Evolutionary conservation across 805 yeast genomes (phyloP), one percentile per base, ranked within the genome.

Genomic region (Ogataea trehaloabstinens): DNA sequence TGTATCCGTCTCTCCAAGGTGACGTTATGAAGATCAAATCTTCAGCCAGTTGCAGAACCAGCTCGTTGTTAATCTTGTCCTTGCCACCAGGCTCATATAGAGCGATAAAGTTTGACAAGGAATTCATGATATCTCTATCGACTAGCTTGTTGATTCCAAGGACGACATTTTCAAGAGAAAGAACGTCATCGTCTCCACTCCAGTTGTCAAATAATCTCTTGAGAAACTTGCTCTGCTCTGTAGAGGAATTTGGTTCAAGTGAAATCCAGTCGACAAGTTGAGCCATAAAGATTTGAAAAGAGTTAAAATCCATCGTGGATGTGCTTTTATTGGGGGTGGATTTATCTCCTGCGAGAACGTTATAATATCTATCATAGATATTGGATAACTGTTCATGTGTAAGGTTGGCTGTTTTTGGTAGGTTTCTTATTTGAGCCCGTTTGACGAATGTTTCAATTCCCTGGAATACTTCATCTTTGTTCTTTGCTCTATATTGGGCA

Each of bases 401-500:
- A 24, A 91, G 63, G 54, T 84, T 76, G 19, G 70, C 73, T 1
- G 86, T 77, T 56, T 82, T 82, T 24, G 95, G 91, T 38, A 91
- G 66, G 60, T 88, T 90, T 49, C 99, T 73, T 28, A 93, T 60
- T 60, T 93, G 96, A 0, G 97, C 87, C 41, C 96, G 73, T 61
- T 91, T 93, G 24, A 93, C 95, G 66, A 91, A 91, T 1, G 80
- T 72, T 49, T 93, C 95, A 45, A 91, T 88, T 38, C 93, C 91
- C 51, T 76, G 85, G 55, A 85, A 79, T 31, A 93, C 91, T 31
- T 81, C 77, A 49, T 81, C 79, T 60, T 89, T 80, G 58, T 78
- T 82, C 55, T 74, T 83, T 18, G 73, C 68, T 37, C 98, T 75
- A 52, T 80, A 82, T 41, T 74, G 82, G 17, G 70, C 72, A 29